Evolutionary conservation across 352 stramenopile genomes (phyloP).

Genomic region (Pythium coloratum): DNA sequence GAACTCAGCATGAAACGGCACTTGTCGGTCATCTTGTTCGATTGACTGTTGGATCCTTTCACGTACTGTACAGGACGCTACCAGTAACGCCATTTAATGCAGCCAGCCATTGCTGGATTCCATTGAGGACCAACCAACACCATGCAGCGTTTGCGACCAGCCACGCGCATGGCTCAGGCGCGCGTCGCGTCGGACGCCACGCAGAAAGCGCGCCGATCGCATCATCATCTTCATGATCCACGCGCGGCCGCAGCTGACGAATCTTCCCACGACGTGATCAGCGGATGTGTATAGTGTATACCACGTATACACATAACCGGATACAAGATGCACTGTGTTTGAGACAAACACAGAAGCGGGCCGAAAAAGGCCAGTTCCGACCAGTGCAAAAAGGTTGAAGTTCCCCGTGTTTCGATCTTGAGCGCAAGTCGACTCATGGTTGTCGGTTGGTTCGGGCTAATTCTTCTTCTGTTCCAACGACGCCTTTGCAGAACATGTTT

Average conservation of each 20-base stretch:
- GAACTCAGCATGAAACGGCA: neutral
- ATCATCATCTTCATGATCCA: neutral
- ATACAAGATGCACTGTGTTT: conserved; percentile 10
- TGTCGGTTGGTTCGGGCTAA: neutral
- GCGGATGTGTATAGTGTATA: neutral
- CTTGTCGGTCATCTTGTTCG: neutral
- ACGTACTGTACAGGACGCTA: neutral
- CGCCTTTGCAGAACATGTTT: neutral
- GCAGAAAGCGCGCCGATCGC: neutral
- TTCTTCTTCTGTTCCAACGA: neutral
- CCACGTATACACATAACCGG: conserved; percentile 12
- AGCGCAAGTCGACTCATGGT: neutral
- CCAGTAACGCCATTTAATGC: neutral
- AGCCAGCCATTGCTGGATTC: neutral
- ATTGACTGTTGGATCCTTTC: neutral
- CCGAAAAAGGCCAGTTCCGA: conserved; percentile 17
- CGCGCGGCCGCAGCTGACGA: neutral
- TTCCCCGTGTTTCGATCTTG: neutral
- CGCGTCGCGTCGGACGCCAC: neutral
- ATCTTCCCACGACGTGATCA: neutral
- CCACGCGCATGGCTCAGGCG: neutral
- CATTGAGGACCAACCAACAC: too few species aligned
- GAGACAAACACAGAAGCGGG: conserved; percentile 7
- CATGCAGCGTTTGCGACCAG: neutral
- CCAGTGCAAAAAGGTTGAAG: conserved; percentile 10